Conservation (phyloP, 2,329 filamentous ascomycete species). For the Aspergillus glaucus region DNA sequence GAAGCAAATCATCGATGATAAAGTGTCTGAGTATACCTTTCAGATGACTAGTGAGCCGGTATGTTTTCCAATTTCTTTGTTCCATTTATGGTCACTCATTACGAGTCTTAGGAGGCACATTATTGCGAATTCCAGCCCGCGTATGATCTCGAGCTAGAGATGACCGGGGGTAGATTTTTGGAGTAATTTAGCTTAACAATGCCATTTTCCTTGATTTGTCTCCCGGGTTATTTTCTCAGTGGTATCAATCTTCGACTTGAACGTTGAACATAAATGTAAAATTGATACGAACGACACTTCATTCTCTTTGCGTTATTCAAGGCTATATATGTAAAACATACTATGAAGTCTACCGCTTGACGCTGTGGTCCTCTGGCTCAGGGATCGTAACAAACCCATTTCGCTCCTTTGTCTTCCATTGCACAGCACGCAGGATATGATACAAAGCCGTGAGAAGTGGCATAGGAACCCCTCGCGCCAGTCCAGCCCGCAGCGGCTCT, state of each 20-base stretch:
- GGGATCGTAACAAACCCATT: constrained; percentile 10
- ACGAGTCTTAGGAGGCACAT: constrained; percentile 1
- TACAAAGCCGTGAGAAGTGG: constrained; percentile 23
- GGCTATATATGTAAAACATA: too few relatives aligned
- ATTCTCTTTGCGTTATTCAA: too few relatives aligned
- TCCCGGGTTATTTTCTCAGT: too few relatives aligned
- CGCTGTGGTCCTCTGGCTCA: constrained; percentile 5
- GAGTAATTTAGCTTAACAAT: background rate
- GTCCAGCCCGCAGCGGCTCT: constrained; percentile 50
- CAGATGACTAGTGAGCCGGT: background rate
- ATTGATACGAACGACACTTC: too few relatives aligned
- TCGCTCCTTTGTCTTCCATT: constrained; percentile 21
- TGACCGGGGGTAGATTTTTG: constrained; percentile 2
- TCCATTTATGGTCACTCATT: background rate
- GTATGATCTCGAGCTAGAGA: constrained; percentile 4
- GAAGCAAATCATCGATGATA: constrained; percentile 51
- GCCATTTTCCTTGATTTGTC: background rate
- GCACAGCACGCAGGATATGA: constrained; percentile 20
- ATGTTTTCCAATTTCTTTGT: background rate
- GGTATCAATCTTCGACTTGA: too few relatives aligned
- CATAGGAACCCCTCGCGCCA: constrained; percentile 39
- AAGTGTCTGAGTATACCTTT: constrained; percentile 37
- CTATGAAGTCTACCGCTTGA: too few relatives aligned
- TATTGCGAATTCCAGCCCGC: constrained; percentile 6
- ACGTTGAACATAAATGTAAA: too few relatives aligned